Base-by-base conservation (phyloP, 2,329 filamentous ascomycete genomes). In the Hypoxylon sp. region DNA sequence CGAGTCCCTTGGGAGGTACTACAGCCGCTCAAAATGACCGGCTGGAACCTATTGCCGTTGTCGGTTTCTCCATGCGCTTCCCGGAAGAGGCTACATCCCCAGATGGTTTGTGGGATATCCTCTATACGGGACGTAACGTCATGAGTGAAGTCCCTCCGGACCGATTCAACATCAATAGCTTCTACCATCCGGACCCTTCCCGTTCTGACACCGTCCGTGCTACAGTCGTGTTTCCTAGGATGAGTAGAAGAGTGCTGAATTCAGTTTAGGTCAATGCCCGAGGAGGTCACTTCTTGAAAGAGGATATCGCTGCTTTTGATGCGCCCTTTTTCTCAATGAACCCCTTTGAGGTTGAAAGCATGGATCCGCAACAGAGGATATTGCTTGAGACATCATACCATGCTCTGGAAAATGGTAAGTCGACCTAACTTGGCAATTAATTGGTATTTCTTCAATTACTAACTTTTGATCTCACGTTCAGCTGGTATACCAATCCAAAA, bases 251-350 rank as follows among this genome's bases (percentile, higher is more conserved):
- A 32, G 31, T 32, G 31, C 31, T 32, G 8, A 32, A 4, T 2
- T 7, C 11, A 8, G 11, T 10, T 4, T 32, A 32, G 31, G 10
- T 32, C 31, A 32, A 32, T 11, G 31, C 21, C 42, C 52, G 64
- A 10, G 66, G 66, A 1, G 66, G 47, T 1, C 54, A 68, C n/a
- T 68, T 68, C 17, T 4, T 68, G 3, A 35, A 51, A 7, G 69
- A 70, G n/a, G 68, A 74, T 27, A 32, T 65, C 2, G 64, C 62
- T 3, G 42, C 50, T 4, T 76, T 75, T 52, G 75, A 77, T 69
- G 72, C 73, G 3, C 64, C 70, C 2, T 76, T 77, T 47, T 77
- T 77, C 50, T 58, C 67, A 2, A 75, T 74, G 1, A 62, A 21
- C 3, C 21, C 47, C 5, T 17, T 21, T 0, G 72, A 76, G 15